Percentiles rank a stretch among this genome's conserved stretches.
phyloP scores from a whole-genome alignment of 768 basidiomycete genomes.

The Xerocomellus chrysenteron region DNA sequence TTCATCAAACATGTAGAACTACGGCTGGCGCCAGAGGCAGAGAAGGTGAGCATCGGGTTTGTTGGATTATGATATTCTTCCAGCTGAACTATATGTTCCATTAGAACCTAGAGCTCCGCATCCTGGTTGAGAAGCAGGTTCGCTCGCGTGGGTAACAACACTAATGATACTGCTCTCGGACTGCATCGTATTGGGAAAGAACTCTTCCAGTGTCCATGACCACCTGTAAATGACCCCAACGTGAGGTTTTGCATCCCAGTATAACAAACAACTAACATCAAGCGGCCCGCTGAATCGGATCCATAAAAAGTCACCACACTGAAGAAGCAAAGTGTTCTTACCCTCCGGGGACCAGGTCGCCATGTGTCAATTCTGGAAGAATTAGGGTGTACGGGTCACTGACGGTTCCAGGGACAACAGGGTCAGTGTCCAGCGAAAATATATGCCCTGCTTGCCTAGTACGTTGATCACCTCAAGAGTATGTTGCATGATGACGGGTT shows the following conservation, averaged over 20 bases:
- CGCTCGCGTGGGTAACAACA: background rate
- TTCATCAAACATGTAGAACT: too few relatives aligned
- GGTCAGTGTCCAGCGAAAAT: too few relatives aligned
- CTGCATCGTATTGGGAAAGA: background rate
- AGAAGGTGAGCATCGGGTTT: background rate
- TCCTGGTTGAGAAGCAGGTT: background rate
- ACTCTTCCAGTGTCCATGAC: background rate
- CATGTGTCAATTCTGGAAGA: background rate
- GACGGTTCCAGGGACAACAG: too few relatives aligned
- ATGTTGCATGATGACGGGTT: background rate
- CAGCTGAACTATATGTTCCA: background rate
- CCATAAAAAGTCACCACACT: background rate
- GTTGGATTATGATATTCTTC: background rate
- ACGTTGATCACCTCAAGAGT: too few relatives aligned
- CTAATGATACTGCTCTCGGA: background rate
- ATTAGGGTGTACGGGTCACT: fast-evolving
- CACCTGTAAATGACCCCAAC: background rate
- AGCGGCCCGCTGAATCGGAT: background rate
- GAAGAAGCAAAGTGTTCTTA: background rate
- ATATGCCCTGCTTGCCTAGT: too few relatives aligned
- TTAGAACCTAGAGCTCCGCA: background rate
- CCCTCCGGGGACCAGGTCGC: background rate
- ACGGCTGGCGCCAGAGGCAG: background rate
- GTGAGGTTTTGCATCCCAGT: background rate
- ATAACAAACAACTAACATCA: background rate